Conservation (phyloP, 805 yeast species). For the Metschnikowia arizonensis region DNA sequence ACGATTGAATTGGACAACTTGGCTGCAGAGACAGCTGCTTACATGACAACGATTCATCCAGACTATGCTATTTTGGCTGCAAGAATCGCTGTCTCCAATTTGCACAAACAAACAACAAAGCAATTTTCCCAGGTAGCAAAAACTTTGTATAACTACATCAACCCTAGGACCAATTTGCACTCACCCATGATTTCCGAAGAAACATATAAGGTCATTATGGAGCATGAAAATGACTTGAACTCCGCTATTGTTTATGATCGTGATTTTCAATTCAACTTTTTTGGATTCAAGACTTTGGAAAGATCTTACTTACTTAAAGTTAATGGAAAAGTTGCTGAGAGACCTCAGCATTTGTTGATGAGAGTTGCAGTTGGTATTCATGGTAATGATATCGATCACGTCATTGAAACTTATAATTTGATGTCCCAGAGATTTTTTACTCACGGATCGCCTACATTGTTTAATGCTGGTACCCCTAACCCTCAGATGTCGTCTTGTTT, state of each 20-base stretch:
- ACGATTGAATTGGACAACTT: constrained; percentile 66
- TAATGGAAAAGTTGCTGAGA: constrained; percentile 54
- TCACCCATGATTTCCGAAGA: constrained; percentile 44
- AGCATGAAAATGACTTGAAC: constrained; percentile 40
- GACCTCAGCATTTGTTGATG: constrained; percentile 61
- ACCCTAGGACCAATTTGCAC: constrained; percentile 70
- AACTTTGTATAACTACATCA: constrained; percentile 70
- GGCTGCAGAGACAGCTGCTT: constrained; percentile 97
- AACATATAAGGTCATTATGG: constrained; percentile 35
- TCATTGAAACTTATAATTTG: constrained; percentile 52
- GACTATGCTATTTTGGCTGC: constrained; percentile 95
- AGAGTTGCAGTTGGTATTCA: constrained; percentile 61
- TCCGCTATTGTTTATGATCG: constrained; percentile 45
- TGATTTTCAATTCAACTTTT: constrained; percentile 54
- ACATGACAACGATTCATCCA: constrained; percentile 97
- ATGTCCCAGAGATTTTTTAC: constrained; percentile 59
- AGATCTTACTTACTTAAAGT: constrained; percentile 53
- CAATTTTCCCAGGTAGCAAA: constrained; percentile 74
- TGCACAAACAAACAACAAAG: constrained; percentile 91
- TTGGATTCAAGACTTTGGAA: constrained; percentile 59
- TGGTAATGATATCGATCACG: constrained; percentile 49
- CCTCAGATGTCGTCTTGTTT: constrained; percentile 63
- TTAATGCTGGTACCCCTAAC: constrained; percentile 58
- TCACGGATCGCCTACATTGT: constrained; percentile 60
- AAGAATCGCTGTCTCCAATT: constrained; percentile 87